phyloP scores from a whole-genome alignment of 257 asterid species.

The Apocynum venetum region DNA sequence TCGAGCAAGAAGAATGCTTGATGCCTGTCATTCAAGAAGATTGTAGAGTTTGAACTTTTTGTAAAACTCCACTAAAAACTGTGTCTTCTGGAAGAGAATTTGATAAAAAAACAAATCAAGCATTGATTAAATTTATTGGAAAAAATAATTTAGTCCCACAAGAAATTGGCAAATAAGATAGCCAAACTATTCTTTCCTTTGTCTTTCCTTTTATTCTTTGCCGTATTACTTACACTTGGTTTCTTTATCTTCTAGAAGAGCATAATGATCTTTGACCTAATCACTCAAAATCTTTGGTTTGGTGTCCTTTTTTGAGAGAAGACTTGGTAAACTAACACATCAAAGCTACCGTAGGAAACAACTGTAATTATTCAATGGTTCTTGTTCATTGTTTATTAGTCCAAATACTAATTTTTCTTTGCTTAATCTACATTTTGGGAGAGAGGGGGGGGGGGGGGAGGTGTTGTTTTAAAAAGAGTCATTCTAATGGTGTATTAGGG shows the following conservation, averaged over 20 bases:
- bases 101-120: no score
- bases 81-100: no score
- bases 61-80: no score
- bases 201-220: neutral
- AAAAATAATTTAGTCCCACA: neutral
- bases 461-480: no score
- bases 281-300: constrained; percentile 32
- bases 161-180: neutral
- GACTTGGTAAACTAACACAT: constrained; percentile 39
- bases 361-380: neutral
- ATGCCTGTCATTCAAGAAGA: no score
- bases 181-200: neutral
- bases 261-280: constrained; percentile 35
- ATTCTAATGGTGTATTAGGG: neutral
- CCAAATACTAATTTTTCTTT: no score
- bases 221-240: neutral
- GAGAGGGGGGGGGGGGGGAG: neutral
- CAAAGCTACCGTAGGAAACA: neutral
- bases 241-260: constrained; percentile 1
- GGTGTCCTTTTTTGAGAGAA: constrained; percentile 29
- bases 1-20: no score
- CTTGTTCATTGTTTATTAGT: neutral
- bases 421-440: no score
- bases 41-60: no score
- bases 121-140: no score